Conservation (phyloP, 768 basidiomycete species). For the Naganishia antarctica region DNA sequence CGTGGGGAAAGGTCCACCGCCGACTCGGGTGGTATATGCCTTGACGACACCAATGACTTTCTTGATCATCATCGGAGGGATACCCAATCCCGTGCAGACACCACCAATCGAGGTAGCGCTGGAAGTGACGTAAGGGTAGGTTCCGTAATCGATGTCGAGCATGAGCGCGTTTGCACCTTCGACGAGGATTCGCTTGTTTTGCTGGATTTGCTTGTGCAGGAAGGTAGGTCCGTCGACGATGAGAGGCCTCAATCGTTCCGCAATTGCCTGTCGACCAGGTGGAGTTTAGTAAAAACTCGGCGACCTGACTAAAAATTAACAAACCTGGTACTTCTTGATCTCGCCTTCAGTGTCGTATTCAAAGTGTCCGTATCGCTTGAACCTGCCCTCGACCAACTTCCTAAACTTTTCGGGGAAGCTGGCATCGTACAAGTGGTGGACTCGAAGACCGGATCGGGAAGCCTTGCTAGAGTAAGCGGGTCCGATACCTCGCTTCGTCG, state of each 20-base stretch:
- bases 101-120: conserved; percentile 90
- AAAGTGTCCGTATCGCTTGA: conserved; percentile 95
- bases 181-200: conserved; percentile 76
- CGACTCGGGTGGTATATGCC: conserved; percentile 96
- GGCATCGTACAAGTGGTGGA: conserved; percentile 91
- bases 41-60: conserved; percentile 88
- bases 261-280: conserved; percentile 59
- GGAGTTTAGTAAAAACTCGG: background rate
- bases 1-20: conserved; percentile 96
- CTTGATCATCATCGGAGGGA: conserved; percentile 85
- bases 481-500: conserved; percentile 96
- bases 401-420: conserved; percentile 88
- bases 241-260: conserved; percentile 76
- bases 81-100: conserved; percentile 93
- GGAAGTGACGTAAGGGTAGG: conserved; percentile 95
- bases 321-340: conserved; percentile 82
- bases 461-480: conserved; percentile 98
- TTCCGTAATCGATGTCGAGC: conserved; percentile 97
- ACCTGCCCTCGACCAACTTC: conserved; percentile 89
- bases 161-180: conserved; percentile 98
- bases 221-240: conserved; percentile 83
- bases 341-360: conserved; percentile 98
- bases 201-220: conserved; percentile 70
- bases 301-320: conserved; percentile 21
- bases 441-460: conserved; percentile 86